phyloP scores from a whole-genome alignment of 2,329 filamentous ascomycete genomes.

The Cytospora piceae region DNA sequence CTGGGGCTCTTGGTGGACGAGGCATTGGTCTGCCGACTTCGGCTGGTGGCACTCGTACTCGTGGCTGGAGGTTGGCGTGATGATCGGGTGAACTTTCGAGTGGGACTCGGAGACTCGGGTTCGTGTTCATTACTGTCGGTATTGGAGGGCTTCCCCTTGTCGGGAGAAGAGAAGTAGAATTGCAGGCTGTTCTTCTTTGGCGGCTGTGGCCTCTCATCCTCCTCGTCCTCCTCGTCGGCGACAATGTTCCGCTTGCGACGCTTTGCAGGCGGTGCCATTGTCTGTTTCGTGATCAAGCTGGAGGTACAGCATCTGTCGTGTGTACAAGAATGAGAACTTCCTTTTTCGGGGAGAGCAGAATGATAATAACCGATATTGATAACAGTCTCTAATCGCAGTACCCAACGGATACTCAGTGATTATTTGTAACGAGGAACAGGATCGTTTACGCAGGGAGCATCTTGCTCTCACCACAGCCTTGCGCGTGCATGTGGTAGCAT shows the following conservation, averaged over 20 bases:
- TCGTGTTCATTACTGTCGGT: conserved; percentile 35
- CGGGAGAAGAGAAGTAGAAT: conserved; percentile 59
- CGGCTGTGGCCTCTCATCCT: conserved; percentile 41
- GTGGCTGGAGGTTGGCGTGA: conserved; percentile 29
- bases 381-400: too few relatives aligned
- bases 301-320: conserved; percentile 26
- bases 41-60: conserved; percentile 31
- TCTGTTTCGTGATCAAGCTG: conserved; percentile 35
- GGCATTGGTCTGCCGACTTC: conserved; percentile 34
- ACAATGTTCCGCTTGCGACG: conserved; percentile 62
- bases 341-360: not conserved
- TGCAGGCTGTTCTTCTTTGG: conserved; percentile 51
- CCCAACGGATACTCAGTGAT: conserved; percentile 3
- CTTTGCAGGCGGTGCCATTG: conserved; percentile 62
- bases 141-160: conserved; percentile 37
- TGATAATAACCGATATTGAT: not conserved
- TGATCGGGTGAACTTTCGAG: conserved; percentile 39
- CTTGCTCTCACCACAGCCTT: not conserved
- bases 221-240: conserved; percentile 54
- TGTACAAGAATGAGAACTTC: not conserved
- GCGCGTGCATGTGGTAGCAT: not conserved
- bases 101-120: conserved; percentile 47
- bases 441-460: not conserved
- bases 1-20: conserved; percentile 44
- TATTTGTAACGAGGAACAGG: conserved; percentile 1